These are phyloP conservation scores for peach (Prunus persica) DNA, from an alignment of 306 rosid species.

Conservation along the genomic window DNA sequence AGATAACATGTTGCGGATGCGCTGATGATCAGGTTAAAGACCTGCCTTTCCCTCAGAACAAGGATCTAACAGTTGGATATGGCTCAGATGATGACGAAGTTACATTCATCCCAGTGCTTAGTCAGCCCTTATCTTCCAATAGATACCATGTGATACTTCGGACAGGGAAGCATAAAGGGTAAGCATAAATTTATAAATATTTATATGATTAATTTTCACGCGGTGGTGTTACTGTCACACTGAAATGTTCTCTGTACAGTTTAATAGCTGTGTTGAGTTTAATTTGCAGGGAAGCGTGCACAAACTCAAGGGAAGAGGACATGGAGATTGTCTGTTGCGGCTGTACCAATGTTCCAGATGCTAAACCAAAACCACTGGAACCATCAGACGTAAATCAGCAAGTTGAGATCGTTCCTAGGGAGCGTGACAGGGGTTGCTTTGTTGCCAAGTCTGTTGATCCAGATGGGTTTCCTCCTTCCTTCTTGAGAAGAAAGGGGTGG, in stretches of 20 bases:
- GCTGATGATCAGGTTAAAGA: slow-evolving; percentile 21
- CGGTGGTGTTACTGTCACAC: not conserved
- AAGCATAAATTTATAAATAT: not conserved
- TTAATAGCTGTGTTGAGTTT: not conserved
- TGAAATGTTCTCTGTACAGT: not conserved
- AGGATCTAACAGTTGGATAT: slow-evolving; percentile 35
- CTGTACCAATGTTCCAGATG: slow-evolving; percentile 1
- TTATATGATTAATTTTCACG: not conserved
- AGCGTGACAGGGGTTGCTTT: slow-evolving; percentile 39
- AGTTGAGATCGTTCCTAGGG: slow-evolving; percentile 38
- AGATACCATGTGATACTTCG: slow-evolving; percentile 53
- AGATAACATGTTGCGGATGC: slow-evolving; percentile 46
- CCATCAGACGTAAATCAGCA: slow-evolving; percentile 27
- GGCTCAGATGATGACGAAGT: slow-evolving; percentile 30
- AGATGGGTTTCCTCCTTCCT: slow-evolving; percentile 52
- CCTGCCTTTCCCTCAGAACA: slow-evolving; percentile 74
- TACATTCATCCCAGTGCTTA: slow-evolving; percentile 60
- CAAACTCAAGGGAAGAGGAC: slow-evolving; percentile 34
- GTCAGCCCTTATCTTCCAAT: slow-evolving; percentile 61
- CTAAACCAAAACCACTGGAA: slow-evolving; percentile 28
- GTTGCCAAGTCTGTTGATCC: slow-evolving; percentile 45
- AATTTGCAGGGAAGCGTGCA: slow-evolving; percentile 23
- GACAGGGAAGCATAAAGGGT: slow-evolving; percentile 24
- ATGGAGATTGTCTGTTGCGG: slow-evolving; percentile 10
- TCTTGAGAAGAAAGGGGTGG: slow-evolving; percentile 50